Conservation (phyloP, 352 stramenopile species). For the Phytophthora idaei region DNA sequence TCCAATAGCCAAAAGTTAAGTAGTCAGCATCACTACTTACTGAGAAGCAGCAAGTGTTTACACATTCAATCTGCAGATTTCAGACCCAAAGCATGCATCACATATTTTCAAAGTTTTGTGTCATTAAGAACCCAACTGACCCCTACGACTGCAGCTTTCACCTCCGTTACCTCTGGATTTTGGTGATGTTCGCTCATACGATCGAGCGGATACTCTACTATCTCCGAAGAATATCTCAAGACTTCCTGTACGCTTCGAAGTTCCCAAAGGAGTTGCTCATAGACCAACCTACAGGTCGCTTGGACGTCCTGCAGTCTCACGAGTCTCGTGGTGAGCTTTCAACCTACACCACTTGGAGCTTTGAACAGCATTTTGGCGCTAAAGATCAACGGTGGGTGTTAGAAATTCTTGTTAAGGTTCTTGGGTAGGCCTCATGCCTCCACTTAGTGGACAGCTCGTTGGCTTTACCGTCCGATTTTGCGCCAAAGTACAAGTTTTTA, state of each 20-base stretch:
- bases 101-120: too few species aligned
- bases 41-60: too few species aligned
- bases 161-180: slow-evolving; percentile 70
- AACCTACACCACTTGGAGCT: slow-evolving; percentile 83
- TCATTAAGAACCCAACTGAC: too few species aligned
- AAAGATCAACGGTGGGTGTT: slow-evolving; percentile 60
- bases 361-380: slow-evolving; percentile 62
- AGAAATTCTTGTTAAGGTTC: slow-evolving; percentile 60
- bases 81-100: too few species aligned
- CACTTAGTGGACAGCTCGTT: too few species aligned
- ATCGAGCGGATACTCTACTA: slow-evolving; percentile 84
- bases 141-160: slow-evolving; percentile 54
- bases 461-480: too few species aligned
- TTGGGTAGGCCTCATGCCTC: neutral
- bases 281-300: slow-evolving; percentile 59
- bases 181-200: slow-evolving; percentile 79
- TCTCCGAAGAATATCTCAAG: slow-evolving; percentile 82
- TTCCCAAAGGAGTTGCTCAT: slow-evolving; percentile 70
- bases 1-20: too few species aligned
- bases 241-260: slow-evolving; percentile 65
- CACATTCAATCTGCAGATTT: too few species aligned
- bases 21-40: too few species aligned
- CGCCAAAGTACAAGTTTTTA: too few species aligned
- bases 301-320: slow-evolving; percentile 90
- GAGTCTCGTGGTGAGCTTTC: slow-evolving; percentile 90